Percentiles rank a stretch among this genome's conserved stretches.
These are phyloP conservation scores for Apophysomyces variabilis DNA, from an alignment of 371 early-diverging fungal species.

Conservation along the genomic window DNA sequence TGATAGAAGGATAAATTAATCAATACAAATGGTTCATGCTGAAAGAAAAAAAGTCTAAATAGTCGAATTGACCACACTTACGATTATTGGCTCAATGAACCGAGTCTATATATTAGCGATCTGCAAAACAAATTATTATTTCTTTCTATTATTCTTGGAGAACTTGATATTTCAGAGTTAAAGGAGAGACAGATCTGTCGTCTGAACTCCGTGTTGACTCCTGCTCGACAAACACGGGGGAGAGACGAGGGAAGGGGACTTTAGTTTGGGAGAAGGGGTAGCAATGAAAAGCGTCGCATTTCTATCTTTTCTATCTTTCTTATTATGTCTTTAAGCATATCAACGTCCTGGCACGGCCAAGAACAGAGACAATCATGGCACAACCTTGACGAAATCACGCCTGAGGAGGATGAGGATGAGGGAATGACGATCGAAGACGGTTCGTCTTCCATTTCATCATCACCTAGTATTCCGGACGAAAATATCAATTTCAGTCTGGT, in stretches of 20 bases:
- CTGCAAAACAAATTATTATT: too few relatives aligned
- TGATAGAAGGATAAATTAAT: constrained; percentile 31
- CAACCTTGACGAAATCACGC: constrained; percentile 4
- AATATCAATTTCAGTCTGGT: constrained; percentile 76
- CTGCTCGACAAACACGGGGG: constrained; percentile 7
- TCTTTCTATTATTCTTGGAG: too few relatives aligned
- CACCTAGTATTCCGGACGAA: constrained; percentile 69
- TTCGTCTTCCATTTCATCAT: constrained; percentile 51
- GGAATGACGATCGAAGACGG: constrained; percentile 37
- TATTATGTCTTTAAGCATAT: constrained; percentile 7
- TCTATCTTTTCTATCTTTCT: constrained; percentile 1
- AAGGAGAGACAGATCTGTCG: constrained; percentile 1
- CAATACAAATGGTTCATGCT: background rate
- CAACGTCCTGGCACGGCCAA: constrained; percentile 3
- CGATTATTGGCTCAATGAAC: too few relatives aligned
- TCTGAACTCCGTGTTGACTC: constrained; percentile 10
- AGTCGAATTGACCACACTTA: too few relatives aligned
- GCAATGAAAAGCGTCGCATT: background rate
- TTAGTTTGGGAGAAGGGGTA: constrained; percentile 5
- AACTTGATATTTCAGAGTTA: background rate
- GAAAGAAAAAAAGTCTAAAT: background rate
- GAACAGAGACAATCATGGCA: background rate
- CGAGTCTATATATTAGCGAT: too few relatives aligned
- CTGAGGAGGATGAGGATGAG: constrained; percentile 46
- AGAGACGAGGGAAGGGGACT: background rate